Evolutionary conservation across 2,329 filamentous ascomycete genomes (phyloP), one percentile per base, ranked within the genome.

Genomic region (Pseudodiploospora longispora): DNA sequence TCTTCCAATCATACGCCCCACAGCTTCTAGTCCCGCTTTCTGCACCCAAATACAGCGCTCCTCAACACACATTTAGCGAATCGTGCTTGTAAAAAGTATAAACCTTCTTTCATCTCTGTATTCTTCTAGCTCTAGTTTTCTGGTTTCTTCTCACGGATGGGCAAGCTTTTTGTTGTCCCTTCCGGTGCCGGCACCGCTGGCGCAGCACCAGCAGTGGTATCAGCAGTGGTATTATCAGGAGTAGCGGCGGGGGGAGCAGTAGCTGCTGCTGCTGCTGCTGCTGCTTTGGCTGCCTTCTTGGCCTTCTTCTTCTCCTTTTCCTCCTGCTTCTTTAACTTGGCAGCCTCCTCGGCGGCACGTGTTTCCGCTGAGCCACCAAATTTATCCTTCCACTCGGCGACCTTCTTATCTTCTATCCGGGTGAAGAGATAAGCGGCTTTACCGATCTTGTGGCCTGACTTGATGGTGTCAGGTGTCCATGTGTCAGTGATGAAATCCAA

Each of bases 331-430:
- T 69, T 66, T 50, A 28, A 42, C 46, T 48, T 48, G 7, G 46
- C 46, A 27, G 46, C 46, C 36, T 42, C 46, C 36, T 48, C 43
- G 4, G 42, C 46, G 3, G 46, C 46, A n/a, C 42, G 46, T 1
- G 46, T 41, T 43, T 48, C 43, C 8, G 35, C 43, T 4, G 43
- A 36, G 9, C 43, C 43, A 10, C 87, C 80, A 54, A 83, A 95
- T 53, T 78, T 75, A 50, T 84, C 78, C 47, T 84, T 81, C 89
- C 89, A 95, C 61, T 91, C 85, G 41, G 84, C 79, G 38, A 85
- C 81, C 70, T 90, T 91, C 63, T 86, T 82, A 7, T 83, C 74
- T 51, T 89, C 85, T 58, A 95, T 95, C 43, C 76, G 78, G n/a
- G 78, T 78, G 67, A 95, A 95, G 30, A 95, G 73, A 36, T 88